Conservation (phyloP, 2,329 filamentous ascomycete species). For the Fusarium algeriense region DNA sequence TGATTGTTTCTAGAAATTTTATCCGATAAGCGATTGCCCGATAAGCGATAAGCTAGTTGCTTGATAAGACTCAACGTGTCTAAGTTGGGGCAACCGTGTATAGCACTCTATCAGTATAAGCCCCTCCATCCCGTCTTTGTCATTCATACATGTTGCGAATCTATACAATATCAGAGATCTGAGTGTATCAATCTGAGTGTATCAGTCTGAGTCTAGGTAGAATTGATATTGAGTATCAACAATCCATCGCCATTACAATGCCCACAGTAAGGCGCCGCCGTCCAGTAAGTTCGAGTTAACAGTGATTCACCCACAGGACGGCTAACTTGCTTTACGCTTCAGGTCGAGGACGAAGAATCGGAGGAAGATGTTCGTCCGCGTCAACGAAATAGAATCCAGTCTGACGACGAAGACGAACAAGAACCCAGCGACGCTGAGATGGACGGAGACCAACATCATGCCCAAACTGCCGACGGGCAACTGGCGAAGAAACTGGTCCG, state of each 20-base stretch:
- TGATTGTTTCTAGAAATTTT: constrained; percentile 41
- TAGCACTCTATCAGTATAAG: not conserved
- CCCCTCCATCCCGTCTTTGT: constrained; percentile 22
- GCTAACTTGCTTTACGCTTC: constrained; percentile 6
- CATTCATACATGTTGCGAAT: not conserved
- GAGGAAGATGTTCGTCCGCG: constrained; percentile 51
- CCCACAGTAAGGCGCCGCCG: constrained; percentile 52
- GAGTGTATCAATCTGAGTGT: not conserved
- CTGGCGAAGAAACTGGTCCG: constrained; percentile 76
- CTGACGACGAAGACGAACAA: constrained; percentile 46
- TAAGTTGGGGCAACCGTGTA: constrained; percentile 32
- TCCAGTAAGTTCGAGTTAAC: constrained; percentile 44
- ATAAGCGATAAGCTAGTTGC: constrained; percentile 36
- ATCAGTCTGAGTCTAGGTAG: not conserved
- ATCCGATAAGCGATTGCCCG: constrained; percentile 45
- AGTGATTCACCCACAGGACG: constrained; percentile 19
- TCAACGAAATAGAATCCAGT: constrained; percentile 50
- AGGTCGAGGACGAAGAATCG: constrained; percentile 49
- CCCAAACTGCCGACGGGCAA: constrained; percentile 61
- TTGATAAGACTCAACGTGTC: constrained; percentile 33
- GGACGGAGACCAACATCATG: constrained; percentile 48
- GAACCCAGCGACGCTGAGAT: constrained; percentile 56
- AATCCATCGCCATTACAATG: constrained; percentile 41
- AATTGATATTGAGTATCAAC: not conserved
- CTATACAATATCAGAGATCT: not conserved